Evolutionary conservation across 225 moss, liverwort and hornwort species (phyloP).

Genomic region (Sphagnum tenellum): DNA sequence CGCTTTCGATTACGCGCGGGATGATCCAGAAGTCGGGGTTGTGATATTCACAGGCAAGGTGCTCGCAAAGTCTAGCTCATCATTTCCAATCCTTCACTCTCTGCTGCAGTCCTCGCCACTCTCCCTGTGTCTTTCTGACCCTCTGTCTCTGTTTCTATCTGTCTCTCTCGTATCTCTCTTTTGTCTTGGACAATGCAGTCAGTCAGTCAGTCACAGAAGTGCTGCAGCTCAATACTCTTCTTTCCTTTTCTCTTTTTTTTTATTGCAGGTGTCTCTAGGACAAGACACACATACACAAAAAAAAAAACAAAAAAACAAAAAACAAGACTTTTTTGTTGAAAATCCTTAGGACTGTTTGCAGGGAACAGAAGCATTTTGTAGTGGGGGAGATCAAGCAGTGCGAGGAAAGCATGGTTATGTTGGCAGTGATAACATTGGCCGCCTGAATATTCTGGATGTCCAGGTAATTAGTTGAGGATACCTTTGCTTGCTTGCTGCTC

Average conservation of each 20-base stretch:
- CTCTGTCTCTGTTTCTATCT: neutral
- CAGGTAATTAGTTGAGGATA: conserved; percentile 33
- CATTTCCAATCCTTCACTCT: too few species aligned
- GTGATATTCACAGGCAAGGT: conserved; percentile 97
- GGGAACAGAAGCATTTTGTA: conserved; percentile 92
- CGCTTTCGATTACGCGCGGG: conserved; percentile 78
- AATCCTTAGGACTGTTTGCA: conserved; percentile 12
- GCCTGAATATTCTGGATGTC: conserved; percentile 86
- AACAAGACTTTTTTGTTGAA: too few species aligned
- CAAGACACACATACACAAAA: neutral
- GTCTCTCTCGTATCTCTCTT: neutral
- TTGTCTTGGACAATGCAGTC: neutral
- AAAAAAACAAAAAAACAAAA: too few species aligned
- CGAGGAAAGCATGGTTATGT: conserved; percentile 83
- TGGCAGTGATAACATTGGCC: conserved; percentile 65
- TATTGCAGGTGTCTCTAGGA: neutral
- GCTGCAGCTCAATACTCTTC: neutral
- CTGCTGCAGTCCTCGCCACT: neutral
- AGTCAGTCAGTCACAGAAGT: neutral
- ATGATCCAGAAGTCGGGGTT: conserved; percentile 81
- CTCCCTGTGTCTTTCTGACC: neutral
- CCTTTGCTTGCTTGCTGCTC: too few species aligned
- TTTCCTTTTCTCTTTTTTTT: neutral
- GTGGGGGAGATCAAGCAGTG: conserved; percentile 90
- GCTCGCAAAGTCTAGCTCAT: neutral